Evolutionary conservation across 768 basidiomycete genomes (phyloP).

Genomic region (Boletus fagicola): DNA sequence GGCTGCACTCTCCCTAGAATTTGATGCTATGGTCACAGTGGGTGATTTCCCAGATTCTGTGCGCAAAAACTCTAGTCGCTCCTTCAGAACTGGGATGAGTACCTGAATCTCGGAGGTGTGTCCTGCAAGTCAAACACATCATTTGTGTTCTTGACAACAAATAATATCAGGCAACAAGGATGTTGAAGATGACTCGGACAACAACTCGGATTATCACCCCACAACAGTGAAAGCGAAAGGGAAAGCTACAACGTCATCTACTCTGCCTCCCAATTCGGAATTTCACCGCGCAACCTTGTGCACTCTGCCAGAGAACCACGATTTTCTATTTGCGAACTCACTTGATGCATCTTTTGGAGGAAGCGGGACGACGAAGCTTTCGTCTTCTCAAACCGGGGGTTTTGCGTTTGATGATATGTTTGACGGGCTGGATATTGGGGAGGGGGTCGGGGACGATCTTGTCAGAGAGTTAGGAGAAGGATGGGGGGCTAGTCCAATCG

Average conservation of each 20-base stretch:
- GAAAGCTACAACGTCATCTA: slow-evolving; percentile 27
- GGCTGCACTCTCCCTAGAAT: slow-evolving; percentile 51
- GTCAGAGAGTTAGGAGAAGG: slow-evolving; percentile 72
- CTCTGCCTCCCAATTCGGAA: slow-evolving; percentile 38
- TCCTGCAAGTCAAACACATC: slow-evolving; percentile 2
- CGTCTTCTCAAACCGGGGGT: slow-evolving; percentile 55
- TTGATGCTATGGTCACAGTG: slow-evolving; percentile 65
- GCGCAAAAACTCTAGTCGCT: not conserved
- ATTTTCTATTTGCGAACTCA: slow-evolving; percentile 63
- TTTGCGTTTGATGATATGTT: slow-evolving; percentile 55
- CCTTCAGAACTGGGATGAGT: slow-evolving; percentile 61
- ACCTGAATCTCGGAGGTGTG: slow-evolving; percentile 48
- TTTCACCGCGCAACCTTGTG: slow-evolving; percentile 50
- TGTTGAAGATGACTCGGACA: slow-evolving; percentile 40
- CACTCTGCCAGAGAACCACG: slow-evolving; percentile 70
- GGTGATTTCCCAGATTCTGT: slow-evolving; percentile 19
- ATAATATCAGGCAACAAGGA: slow-evolving; percentile 7
- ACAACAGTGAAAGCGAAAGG: slow-evolving; percentile 25
- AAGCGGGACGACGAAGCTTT: slow-evolving; percentile 34
- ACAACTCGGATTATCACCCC: slow-evolving; percentile 47
- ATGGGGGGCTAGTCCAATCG: slow-evolving; percentile 45
- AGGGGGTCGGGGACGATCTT: slow-evolving; percentile 68
- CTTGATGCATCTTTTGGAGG: slow-evolving; percentile 60
- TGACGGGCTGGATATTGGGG: slow-evolving; percentile 57
- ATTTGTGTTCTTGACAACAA: not conserved